Conservation (phyloP, 306 rosid species). For the Rubus idaeus region DNA sequence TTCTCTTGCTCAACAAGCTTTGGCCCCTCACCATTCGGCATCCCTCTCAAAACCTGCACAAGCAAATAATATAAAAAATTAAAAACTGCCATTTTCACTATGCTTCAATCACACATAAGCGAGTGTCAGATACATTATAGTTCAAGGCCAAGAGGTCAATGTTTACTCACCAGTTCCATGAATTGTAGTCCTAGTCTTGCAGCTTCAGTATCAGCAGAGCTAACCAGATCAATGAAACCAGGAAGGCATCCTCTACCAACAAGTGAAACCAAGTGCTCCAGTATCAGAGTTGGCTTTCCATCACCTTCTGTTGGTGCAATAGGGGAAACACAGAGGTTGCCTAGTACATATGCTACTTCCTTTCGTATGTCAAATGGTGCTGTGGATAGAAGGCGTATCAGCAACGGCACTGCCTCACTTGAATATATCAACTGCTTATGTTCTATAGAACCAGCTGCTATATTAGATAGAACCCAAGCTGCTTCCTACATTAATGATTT, state of each 20-base stretch:
- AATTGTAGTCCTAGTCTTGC: constrained; percentile 93
- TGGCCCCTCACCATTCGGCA: constrained; percentile 81
- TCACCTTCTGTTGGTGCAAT: constrained; percentile 56
- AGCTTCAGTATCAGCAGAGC: constrained; percentile 85
- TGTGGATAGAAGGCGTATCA: constrained; percentile 63
- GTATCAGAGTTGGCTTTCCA: constrained; percentile 63
- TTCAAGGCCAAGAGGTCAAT: background rate
- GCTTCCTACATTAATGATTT: constrained; percentile 64
- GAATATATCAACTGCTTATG: constrained; percentile 77
- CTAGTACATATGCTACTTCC: constrained; percentile 90
- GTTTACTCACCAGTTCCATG: constrained; percentile 74
- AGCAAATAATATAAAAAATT: background rate
- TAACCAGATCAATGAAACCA: constrained; percentile 79
- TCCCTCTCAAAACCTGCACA: constrained; percentile 83
- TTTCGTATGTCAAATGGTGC: constrained; percentile 87
- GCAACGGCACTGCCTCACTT: constrained; percentile 62
- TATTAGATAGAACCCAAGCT: constrained; percentile 90
- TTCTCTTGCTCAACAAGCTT: constrained; percentile 87
- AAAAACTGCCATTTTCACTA: background rate
- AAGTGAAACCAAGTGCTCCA: constrained; percentile 77
- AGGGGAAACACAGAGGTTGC: constrained; percentile 84
- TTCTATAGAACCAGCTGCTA: constrained; percentile 82
- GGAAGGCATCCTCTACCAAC: constrained; percentile 75
- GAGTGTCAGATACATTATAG: no score
- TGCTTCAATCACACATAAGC: background rate